A percentile compares a stretch with the other conserved stretches of the same genome.
phyloP scores from a whole-genome alignment of 495 filamentous ascomycete species.

The Lasiosphaeriaceae sp. region DNA sequence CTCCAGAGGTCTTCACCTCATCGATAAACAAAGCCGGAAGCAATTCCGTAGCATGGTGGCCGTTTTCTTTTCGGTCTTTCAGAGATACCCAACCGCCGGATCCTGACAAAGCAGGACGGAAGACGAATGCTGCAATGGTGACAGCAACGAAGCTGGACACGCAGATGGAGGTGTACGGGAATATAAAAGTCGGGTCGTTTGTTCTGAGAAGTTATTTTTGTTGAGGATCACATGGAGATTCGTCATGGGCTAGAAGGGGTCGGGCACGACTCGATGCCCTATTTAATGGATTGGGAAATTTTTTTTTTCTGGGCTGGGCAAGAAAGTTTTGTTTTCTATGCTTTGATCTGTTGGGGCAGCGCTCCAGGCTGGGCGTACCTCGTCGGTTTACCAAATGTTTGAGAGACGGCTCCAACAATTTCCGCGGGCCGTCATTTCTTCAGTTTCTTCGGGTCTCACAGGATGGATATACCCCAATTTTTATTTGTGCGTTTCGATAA shows the following conservation, averaged over 20 bases:
- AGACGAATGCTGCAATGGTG: conserved; percentile 4
- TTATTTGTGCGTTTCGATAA: conserved; percentile 9
- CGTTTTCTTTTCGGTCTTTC: conserved; percentile 16
- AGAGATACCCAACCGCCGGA: conserved; percentile 19
- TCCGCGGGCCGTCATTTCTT: conserved; percentile 1
- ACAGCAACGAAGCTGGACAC: conserved; percentile 1
- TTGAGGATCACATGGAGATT: no score
- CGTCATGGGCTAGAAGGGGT: no score
- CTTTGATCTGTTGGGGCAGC: background rate
- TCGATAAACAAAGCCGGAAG: conserved; percentile 24
- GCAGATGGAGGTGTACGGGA: conserved; percentile 10
- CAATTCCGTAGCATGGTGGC: conserved; percentile 20
- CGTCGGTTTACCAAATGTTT: background rate
- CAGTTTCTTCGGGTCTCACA: conserved; percentile 24
- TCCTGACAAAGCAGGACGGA: conserved; percentile 13
- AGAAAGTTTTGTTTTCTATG: conserved; percentile 1
- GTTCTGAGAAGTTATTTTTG: background rate
- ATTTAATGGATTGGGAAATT: conserved; percentile 7
- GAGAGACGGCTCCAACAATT: background rate
- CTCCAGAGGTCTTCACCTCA: conserved; percentile 14
- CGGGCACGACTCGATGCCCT: background rate
- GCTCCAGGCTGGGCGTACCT: conserved; percentile 3
- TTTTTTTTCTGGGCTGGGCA: background rate
- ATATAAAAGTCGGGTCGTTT: conserved; percentile 12
- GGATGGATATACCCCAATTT: conserved; percentile 34